Base-by-base conservation (phyloP, 2,329 filamentous ascomycete species). In the Stagonosporopsis chrysanthemi region DNA sequence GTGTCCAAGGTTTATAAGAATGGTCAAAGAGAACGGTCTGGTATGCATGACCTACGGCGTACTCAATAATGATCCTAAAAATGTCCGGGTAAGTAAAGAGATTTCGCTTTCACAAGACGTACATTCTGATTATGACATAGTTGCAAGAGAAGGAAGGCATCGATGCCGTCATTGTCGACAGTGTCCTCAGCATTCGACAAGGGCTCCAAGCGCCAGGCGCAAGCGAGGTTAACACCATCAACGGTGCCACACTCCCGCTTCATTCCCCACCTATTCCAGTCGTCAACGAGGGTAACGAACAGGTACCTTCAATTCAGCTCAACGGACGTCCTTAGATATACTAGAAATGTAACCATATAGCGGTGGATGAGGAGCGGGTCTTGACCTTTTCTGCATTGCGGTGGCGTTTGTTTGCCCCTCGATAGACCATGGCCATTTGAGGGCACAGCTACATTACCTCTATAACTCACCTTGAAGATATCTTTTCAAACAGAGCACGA, bases 141-240 rank as follows among this genome's bases (percentile, higher is more conserved):
- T 81, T 89, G 62, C 95, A 99, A 88, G 91, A 96, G 9, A 90
- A 91, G 52, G 91, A 97, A 77, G 94, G 95, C 44, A 97, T 99
- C 60, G 95, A 99, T 73, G 95, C 95, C 1, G 94, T 99, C 51
- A 99, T 99, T 71, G 95, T 98, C 14, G 95, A 99, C 74, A 95
- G 87, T 61, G 94, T 99, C 3, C 84, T 98, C 28, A 91, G 91
- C 38, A 97, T 99, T 66, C 88, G 94, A 43, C 92, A 97, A 77
- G 94, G 92, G 0, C 83, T 99, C 60, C 95, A 91, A n/a, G 78
- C 62, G 5, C 56, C 56, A 8, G 26, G 45, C 11, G 44, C 48
- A 14, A 36, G 38, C 6, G 52, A 52, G 12, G 3, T 24, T 8
- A 44, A 44, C n/a, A 23, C 24, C 14, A 39, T 39, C 2, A 43